Percentiles rank a stretch among this genome's conserved stretches.
These are phyloP conservation scores for Cytospora mali DNA, from an alignment of 2,329 filamentous ascomycete species.

Conservation along the genomic window DNA sequence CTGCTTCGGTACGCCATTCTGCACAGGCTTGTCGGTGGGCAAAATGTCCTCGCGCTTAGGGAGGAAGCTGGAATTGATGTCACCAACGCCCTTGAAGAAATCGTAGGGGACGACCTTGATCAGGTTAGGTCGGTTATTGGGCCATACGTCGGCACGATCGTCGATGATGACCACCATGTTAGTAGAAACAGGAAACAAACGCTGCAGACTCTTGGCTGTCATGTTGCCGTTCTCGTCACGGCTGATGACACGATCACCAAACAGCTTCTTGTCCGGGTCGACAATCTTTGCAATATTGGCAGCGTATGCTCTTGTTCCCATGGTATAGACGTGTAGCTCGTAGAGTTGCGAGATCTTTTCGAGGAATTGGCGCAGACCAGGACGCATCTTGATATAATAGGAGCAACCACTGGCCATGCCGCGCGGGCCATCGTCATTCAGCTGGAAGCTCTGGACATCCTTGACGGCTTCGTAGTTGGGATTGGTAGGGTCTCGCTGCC, in stretches of 20 bases:
- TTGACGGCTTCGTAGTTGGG: conserved; percentile 91
- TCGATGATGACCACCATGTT: conserved; percentile 99
- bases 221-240: conserved; percentile 96
- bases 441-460: conserved; percentile 84
- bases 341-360: conserved; percentile 77
- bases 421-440: conserved; percentile 80
- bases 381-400: conserved; percentile 98
- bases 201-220: conserved; percentile 84
- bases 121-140: conserved; percentile 83
- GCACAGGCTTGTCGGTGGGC: conserved; percentile 33
- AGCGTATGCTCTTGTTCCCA: conserved; percentile 97
- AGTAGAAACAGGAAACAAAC: conserved; percentile 93
- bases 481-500: conserved; percentile 85
- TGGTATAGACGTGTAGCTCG: conserved; percentile 97
- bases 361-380: conserved; percentile 80
- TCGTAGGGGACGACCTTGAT: conserved; percentile 96
- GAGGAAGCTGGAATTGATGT: conserved; percentile 97
- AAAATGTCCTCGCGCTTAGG: conserved; percentile 71
- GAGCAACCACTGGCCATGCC: conserved; percentile 73
- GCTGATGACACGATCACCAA: conserved; percentile 93
- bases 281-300: conserved; percentile 89
- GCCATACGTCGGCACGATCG: conserved; percentile 95
- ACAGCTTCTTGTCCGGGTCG: conserved; percentile 85
- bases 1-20: conserved; percentile 29
- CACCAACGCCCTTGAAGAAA: conserved; percentile 96